Percentiles rank a stretch among this genome's conserved stretches.
Conservation (phyloP, 805 yeast species). For the Starmerella lactis-condensi region DNA sequence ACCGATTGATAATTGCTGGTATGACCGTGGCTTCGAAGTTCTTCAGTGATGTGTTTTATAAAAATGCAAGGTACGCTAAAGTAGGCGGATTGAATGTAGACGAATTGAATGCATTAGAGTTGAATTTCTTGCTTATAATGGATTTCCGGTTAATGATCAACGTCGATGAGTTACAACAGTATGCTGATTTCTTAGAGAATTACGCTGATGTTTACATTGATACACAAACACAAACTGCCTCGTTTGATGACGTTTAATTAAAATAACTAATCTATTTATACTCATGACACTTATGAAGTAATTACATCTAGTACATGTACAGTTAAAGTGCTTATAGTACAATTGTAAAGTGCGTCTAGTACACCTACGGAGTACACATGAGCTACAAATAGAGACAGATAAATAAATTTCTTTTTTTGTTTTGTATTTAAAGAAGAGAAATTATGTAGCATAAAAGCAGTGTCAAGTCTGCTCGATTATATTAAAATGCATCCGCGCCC, state of each 20-base stretch:
- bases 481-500: too few species aligned
- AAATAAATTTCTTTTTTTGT: too few species aligned
- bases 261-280: not conserved
- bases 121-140: conserved; percentile 65
- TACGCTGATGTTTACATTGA: conserved; percentile 19
- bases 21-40: conserved; percentile 80
- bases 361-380: too few species aligned
- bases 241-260: too few species aligned
- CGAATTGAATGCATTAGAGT: conserved; percentile 78
- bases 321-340: not conserved
- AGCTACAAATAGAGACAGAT: too few species aligned
- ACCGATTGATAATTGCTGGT: conserved; percentile 81
- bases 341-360: not conserved
- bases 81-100: conserved; percentile 53
- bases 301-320: not conserved
- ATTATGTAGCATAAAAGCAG: too few species aligned
- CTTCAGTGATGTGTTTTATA: conserved; percentile 69
- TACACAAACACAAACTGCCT: too few species aligned
- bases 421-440: too few species aligned
- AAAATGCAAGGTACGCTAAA: conserved; percentile 82
- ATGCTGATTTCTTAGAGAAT: conserved; percentile 67
- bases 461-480: too few species aligned
- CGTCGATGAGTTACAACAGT: conserved; percentile 75
- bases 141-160: conserved; percentile 79
- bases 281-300: too few species aligned